Conservation (phyloP, 83 land plant genomes). For the Thuja plicata region DNA sequence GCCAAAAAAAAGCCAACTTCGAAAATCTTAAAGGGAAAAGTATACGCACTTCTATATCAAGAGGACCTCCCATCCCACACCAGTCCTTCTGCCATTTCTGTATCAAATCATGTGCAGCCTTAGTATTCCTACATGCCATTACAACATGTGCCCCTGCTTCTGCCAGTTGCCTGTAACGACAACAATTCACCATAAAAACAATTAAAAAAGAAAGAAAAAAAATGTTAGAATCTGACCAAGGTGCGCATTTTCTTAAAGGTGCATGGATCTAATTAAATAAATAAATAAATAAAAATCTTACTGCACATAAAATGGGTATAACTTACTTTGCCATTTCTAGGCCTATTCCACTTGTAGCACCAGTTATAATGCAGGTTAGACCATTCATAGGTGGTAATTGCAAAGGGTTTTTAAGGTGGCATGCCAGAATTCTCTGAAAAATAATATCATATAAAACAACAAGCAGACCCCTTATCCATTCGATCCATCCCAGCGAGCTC, state of each 20-base stretch:
- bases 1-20: background rate
- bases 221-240: background rate
- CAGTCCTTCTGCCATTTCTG: conserved; percentile 71
- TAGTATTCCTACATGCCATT: conserved; percentile 77
- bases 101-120: conserved; percentile 71
- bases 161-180: conserved; percentile 60
- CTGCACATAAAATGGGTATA: background rate
- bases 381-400: conserved; percentile 57
- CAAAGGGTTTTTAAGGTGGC: conserved; percentile 61
- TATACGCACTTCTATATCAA: conserved; percentile 72
- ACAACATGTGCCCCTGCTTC: conserved; percentile 93
- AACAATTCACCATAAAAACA: background rate
- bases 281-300: background rate
- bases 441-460: conserved; percentile 48
- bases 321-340: conserved; percentile 61
- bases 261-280: background rate
- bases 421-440: conserved; percentile 59
- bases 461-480: conserved; percentile 67
- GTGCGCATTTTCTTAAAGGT: background rate
- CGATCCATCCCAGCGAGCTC: conserved; percentile 60
- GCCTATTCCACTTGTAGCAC: conserved; percentile 79
- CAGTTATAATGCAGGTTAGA: conserved; percentile 67
- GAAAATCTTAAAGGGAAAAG: background rate
- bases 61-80: conserved; percentile 48
- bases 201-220: background rate